Conservation (phyloP, 352 stramenopile species). For the Aphanomyces cochlioides region DNA sequence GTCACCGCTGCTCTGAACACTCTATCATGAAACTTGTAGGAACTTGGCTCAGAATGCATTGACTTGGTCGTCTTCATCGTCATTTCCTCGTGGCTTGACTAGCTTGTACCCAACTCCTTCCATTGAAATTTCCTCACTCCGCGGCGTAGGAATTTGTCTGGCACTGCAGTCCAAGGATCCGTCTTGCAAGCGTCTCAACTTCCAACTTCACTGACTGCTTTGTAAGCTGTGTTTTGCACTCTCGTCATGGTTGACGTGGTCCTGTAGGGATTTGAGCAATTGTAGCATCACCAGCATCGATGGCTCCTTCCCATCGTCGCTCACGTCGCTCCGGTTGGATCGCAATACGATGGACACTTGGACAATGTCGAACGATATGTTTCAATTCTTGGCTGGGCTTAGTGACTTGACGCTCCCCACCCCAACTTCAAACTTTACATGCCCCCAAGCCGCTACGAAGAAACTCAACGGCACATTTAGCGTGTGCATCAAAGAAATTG, state of each 20-base stretch:
- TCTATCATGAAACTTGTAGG: background rate
- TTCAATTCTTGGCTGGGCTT: background rate
- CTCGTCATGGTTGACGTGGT: background rate
- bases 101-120: background rate
- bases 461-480: background rate
- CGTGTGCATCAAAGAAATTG: slow-evolving; percentile 5
- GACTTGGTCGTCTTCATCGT: background rate
- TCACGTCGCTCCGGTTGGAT: background rate
- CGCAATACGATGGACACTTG: background rate
- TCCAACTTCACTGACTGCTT: background rate
- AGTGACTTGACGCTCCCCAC: background rate
- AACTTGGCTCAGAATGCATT: background rate
- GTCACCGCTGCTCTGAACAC: too few relatives aligned
- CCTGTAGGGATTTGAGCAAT: background rate
- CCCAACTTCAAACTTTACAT: background rate
- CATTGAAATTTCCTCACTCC: too few relatives aligned
- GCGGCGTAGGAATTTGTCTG: background rate
- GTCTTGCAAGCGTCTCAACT: background rate
- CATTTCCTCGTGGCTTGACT: background rate
- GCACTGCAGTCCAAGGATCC: background rate
- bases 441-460: background rate
- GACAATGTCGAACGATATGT: background rate
- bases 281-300: background rate
- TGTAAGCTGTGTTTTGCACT: background rate
- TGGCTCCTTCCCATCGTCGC: background rate